phyloP scores from a whole-genome alignment of 306 rosid genomes.

The Argentina anserina region DNA sequence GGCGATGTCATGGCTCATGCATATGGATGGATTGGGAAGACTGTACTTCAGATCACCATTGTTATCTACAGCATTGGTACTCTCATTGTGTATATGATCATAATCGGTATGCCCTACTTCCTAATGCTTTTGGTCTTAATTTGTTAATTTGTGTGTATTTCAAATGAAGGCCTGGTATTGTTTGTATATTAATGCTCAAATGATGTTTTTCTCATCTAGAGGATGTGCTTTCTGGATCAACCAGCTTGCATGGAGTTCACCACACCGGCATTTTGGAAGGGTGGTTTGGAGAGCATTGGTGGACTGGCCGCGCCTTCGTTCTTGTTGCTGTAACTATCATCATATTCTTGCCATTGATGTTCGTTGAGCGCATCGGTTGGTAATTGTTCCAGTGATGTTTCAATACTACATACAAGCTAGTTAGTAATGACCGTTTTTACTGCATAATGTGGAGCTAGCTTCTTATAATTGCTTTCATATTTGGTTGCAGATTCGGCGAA shows the following conservation, averaged over 20 bases:
- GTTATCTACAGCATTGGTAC: constrained; percentile 37
- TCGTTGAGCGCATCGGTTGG: constrained; percentile 39
- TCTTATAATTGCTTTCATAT: not conserved
- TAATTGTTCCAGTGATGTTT: not conserved
- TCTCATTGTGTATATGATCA: constrained; percentile 41
- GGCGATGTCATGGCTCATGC: constrained; percentile 39
- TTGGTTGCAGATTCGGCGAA: constrained; percentile 37
- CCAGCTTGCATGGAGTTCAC: constrained; percentile 27
- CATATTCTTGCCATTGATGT: constrained; percentile 32
- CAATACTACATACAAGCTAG: not conserved
- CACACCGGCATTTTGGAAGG: constrained; percentile 39
- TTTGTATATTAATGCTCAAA: not conserved
- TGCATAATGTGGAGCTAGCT: constrained; percentile 1
- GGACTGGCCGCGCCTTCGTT: constrained; percentile 39
- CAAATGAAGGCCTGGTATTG: not conserved
- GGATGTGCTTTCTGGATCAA: constrained; percentile 43
- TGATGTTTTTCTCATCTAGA: constrained; percentile 6
- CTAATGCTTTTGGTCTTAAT: not conserved
- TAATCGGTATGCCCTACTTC: constrained; percentile 28
- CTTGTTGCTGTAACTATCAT: constrained; percentile 28
- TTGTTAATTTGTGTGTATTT: not conserved
- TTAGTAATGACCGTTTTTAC: not conserved
- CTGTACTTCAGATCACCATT: constrained; percentile 27
- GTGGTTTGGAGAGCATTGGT: constrained; percentile 48
- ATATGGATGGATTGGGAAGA: constrained; percentile 33